Percentiles rank a stretch among this genome's conserved stretches.
Evolutionary conservation across 2,329 filamentous ascomycete species (phyloP).

Genomic region (Ophiocordyceps unilateralis): DNA sequence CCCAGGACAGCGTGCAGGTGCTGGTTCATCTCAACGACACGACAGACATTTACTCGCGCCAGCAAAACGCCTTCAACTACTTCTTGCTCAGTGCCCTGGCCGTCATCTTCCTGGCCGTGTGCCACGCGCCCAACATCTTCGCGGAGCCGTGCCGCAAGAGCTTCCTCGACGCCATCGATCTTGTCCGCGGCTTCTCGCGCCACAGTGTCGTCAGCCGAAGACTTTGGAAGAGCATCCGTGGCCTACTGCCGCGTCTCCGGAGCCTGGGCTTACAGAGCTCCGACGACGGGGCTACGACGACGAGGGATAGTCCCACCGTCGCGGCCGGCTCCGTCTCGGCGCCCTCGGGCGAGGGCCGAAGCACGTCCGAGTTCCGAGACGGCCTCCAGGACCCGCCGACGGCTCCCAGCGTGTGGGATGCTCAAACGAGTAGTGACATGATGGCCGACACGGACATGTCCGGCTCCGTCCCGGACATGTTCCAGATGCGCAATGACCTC

Average conservation of each 20-base stretch:
- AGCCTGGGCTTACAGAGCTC: slow-evolving; percentile 8
- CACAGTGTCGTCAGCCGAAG: slow-evolving; percentile 15
- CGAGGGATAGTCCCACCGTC: background rate
- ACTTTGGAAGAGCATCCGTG: slow-evolving; percentile 18
- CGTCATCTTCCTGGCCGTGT: slow-evolving; percentile 24
- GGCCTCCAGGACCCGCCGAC: background rate
- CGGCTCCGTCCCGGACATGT: slow-evolving; percentile 12
- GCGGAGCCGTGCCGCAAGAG: slow-evolving; percentile 16
- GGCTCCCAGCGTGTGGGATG: background rate
- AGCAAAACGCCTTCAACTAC: slow-evolving; percentile 10
- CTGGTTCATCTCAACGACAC: slow-evolving; percentile 8
- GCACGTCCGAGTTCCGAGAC: background rate
- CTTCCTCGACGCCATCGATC: slow-evolving; percentile 14
- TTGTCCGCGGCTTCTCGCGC: slow-evolving; percentile 15
- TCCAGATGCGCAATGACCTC: slow-evolving; percentile 17
- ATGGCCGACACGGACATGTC: slow-evolving; percentile 2
- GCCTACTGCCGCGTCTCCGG: slow-evolving; percentile 14
- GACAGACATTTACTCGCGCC: slow-evolving; percentile 9
- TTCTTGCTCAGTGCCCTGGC: slow-evolving; percentile 12
- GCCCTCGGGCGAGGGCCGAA: background rate
- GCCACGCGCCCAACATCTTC: slow-evolving; percentile 24
- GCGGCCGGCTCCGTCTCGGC: background rate
- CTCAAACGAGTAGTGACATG: slow-evolving; percentile 1
- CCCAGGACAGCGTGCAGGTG: slow-evolving; percentile 8
- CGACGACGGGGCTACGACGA: slow-evolving; percentile 1